These are phyloP conservation scores for Skeletonema potamos DNA, from an alignment of 108 stramenopile species.

Conservation along the genomic window DNA sequence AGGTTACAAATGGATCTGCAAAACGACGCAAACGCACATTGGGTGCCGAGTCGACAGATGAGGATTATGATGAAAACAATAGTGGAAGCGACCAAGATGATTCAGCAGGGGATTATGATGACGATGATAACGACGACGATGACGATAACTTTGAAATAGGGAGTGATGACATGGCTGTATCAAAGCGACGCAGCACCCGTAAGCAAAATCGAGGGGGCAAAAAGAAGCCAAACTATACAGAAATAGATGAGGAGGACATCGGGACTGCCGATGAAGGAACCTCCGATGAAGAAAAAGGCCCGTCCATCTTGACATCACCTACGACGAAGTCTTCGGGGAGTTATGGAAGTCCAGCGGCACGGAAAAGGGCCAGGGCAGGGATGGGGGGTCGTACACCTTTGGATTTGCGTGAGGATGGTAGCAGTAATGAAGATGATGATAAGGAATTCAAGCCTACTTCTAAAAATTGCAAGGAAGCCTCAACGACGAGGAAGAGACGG, in stretches of 20 bases:
- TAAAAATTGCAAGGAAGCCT: neutral
- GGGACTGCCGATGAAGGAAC: conserved; percentile 40
- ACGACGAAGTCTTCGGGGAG: conserved; percentile 8
- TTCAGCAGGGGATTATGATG: conserved; percentile 4
- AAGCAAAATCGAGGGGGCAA: neutral
- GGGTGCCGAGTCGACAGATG: conserved; percentile 15
- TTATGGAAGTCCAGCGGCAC: conserved; percentile 21
- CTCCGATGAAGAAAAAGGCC: conserved; percentile 24
- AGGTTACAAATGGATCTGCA: neutral
- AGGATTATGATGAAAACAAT: conserved; percentile 29
- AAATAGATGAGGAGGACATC: conserved; percentile 35
- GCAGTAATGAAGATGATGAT: conserved; percentile 21
- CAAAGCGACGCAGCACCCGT: neutral
- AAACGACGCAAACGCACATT: conserved; percentile 13
- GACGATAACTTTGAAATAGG: conserved; percentile 33
- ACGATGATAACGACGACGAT: conserved; percentile 27
- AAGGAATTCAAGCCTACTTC: conserved; percentile 1
- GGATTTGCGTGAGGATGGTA: conserved; percentile 39
- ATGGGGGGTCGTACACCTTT: conserved; percentile 27
- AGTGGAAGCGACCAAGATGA: conserved; percentile 22
- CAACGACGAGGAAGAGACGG: neutral
- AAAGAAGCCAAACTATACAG: neutral
- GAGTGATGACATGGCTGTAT: conserved; percentile 26
- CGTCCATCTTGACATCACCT: conserved; percentile 30
- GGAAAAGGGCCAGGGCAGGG: conserved; percentile 14